Percentiles rank a stretch among this genome's conserved stretches.
phyloP scores from a whole-genome alignment of 345 rosid species.

The Corymbia maculata region DNA sequence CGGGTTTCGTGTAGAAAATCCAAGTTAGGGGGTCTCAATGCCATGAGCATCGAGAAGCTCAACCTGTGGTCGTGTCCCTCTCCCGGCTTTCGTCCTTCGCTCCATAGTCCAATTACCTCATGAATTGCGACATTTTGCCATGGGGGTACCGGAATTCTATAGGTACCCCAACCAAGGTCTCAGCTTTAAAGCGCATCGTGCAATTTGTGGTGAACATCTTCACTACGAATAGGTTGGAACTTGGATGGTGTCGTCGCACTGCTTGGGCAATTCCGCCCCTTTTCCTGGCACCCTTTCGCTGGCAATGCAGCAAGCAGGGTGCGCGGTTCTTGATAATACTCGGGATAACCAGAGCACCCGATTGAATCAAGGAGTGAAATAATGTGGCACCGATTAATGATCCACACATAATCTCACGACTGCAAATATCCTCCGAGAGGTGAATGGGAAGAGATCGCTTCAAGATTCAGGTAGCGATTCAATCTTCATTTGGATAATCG shows the following conservation, averaged over 20 bases:
- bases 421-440: not conserved
- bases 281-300: not conserved
- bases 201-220: not conserved
- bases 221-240: not conserved
- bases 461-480: not conserved
- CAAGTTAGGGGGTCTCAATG: not conserved
- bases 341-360: not conserved
- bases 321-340: not conserved
- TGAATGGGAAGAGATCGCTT: not conserved
- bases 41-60: not conserved
- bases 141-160: not conserved
- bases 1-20: not conserved
- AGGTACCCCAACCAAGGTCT: not conserved
- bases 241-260: not conserved
- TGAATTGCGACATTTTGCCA: not conserved
- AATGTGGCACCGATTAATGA: not conserved
- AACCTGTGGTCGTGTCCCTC: not conserved
- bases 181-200: not conserved
- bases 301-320: not conserved
- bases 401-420: not conserved
- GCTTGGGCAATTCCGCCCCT: not conserved
- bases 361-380: not conserved
- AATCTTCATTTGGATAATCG: not conserved
- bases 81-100: not conserved
- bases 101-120: not conserved